Evolutionary conservation across 768 basidiomycete genomes (phyloP).

Genomic region (Auriscalpium orientale): DNA sequence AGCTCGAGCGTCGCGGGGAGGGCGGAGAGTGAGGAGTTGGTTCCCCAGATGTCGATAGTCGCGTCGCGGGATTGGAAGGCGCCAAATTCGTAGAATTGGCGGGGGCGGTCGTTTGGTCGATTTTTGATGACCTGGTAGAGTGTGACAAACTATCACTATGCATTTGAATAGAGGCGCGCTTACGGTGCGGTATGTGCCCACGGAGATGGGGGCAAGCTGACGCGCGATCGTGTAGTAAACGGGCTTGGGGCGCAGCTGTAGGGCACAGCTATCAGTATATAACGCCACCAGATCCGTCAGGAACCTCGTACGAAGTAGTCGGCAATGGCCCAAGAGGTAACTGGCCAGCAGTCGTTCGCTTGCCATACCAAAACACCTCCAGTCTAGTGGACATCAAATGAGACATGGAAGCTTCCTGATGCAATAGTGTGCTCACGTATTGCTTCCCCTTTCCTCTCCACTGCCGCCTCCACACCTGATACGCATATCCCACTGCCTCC

Average conservation of each 20-base stretch:
- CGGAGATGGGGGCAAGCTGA: conserved; percentile 32
- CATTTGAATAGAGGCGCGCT: conserved; percentile 12
- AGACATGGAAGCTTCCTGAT: not conserved
- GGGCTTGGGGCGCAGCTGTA: conserved; percentile 20
- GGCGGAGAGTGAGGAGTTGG: conserved; percentile 26
- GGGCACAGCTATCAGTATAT: not conserved
- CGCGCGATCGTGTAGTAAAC: conserved; percentile 36
- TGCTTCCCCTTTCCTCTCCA: conserved; percentile 35
- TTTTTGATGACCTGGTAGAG: conserved; percentile 23
- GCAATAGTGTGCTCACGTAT: conserved; percentile 21
- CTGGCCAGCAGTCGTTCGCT: conserved; percentile 36
- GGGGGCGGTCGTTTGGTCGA: conserved; percentile 26
- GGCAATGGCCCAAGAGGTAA: conserved; percentile 35
- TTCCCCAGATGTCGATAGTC: conserved; percentile 32
- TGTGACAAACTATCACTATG: too few species aligned
- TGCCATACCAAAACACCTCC: conserved; percentile 37
- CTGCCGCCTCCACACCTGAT: conserved; percentile 34
- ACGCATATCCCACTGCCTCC: conserved; percentile 35
- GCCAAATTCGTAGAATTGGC: conserved; percentile 31
- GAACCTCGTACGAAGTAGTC: conserved; percentile 12
- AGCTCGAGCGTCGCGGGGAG: conserved; percentile 25
- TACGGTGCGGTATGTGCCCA: conserved; percentile 32
- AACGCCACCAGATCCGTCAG: conserved; percentile 12
- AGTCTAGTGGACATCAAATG: conserved; percentile 7
- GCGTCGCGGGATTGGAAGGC: conserved; percentile 14